Percentiles rank a stretch among this genome's conserved stretches.
Evolutionary conservation across 1,284 basidiomycete genomes (phyloP).

Genomic region (Apiotrichum veenhuisii): DNA sequence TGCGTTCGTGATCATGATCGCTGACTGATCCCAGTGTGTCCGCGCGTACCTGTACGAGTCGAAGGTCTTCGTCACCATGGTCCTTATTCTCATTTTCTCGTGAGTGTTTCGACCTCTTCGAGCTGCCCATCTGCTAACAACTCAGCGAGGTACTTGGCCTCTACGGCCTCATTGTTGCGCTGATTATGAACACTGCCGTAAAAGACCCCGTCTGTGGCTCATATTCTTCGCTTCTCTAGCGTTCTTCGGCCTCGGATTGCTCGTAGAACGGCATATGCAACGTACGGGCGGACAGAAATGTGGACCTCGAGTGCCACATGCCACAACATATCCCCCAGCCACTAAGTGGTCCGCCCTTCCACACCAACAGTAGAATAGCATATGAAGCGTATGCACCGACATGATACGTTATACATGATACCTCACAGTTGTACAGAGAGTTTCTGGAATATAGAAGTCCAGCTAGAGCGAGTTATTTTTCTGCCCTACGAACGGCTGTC

Average conservation of each 20-base stretch:
- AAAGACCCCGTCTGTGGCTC: slow-evolving; percentile 20
- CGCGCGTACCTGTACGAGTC: slow-evolving; percentile 57
- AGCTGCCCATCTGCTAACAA: no score
- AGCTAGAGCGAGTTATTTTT: no score
- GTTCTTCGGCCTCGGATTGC: background rate
- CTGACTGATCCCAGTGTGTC: slow-evolving; percentile 47
- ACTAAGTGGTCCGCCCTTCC: no score
- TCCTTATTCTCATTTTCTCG: slow-evolving; percentile 55
- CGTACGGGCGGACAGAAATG: background rate
- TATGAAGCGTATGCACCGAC: no score
- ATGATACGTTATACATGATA: no score
- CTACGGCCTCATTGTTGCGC: slow-evolving; percentile 57
- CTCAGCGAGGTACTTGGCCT: slow-evolving; percentile 41
- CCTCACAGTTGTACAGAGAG: no score
- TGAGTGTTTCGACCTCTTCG: slow-evolving; percentile 28
- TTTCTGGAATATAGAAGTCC: no score
- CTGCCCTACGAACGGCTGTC: no score
- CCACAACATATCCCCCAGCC: no score
- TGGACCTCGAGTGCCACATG: no score
- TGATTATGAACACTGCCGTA: slow-evolving; percentile 54
- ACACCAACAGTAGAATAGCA: no score
- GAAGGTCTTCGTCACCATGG: slow-evolving; percentile 72
- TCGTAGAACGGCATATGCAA: background rate
- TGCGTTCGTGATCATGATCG: slow-evolving; percentile 49
- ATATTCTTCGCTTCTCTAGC: background rate